These are phyloP conservation scores for Saccharomyces jurei DNA, from an alignment of 805 yeast genomes.

Conservation along the genomic window DNA sequence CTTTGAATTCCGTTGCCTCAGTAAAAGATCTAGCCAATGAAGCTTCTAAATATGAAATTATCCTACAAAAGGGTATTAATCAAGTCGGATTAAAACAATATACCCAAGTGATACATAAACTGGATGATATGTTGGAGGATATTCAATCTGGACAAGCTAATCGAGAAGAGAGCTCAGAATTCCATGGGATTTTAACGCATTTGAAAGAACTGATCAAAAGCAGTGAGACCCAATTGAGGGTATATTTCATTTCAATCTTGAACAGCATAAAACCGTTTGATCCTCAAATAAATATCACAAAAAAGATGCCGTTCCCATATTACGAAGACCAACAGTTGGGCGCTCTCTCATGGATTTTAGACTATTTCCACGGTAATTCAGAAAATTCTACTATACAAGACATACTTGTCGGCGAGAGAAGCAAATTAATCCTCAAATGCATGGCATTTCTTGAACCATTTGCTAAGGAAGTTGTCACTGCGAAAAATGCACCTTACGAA, in stretches of 20 bases:
- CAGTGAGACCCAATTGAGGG: conserved; percentile 48
- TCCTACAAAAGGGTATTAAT: conserved; percentile 28
- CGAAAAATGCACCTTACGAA: conserved; percentile 44
- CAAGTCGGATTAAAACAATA: conserved; percentile 31
- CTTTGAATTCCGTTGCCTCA: conserved; percentile 40
- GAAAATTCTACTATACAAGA: conserved; percentile 29
- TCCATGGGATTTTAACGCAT: conserved; percentile 59
- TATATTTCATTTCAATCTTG: conserved; percentile 41
- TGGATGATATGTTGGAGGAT: conserved; percentile 40
- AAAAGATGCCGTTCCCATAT: conserved; percentile 37
- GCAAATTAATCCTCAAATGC: conserved; percentile 34
- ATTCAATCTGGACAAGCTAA: conserved; percentile 27
- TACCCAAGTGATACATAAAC: conserved; percentile 35
- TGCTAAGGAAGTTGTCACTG: conserved; percentile 34
- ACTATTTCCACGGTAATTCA: conserved; percentile 35
- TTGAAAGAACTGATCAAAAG: conserved; percentile 47
- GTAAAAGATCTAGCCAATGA: conserved; percentile 43
- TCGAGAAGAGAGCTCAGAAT: conserved; percentile 33
- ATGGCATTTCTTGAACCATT: conserved; percentile 41
- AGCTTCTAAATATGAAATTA: conserved; percentile 35
- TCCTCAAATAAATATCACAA: conserved; percentile 35
- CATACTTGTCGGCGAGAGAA: conserved; percentile 37
- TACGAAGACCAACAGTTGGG: conserved; percentile 30
- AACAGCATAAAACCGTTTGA: conserved; percentile 38
- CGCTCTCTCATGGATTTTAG: conserved; percentile 37